Evolutionary conservation across 2,329 filamentous ascomycete species (phyloP), one percentile per base, ranked within the genome.

Genomic region (Tolypocladium paradoxum): DNA sequence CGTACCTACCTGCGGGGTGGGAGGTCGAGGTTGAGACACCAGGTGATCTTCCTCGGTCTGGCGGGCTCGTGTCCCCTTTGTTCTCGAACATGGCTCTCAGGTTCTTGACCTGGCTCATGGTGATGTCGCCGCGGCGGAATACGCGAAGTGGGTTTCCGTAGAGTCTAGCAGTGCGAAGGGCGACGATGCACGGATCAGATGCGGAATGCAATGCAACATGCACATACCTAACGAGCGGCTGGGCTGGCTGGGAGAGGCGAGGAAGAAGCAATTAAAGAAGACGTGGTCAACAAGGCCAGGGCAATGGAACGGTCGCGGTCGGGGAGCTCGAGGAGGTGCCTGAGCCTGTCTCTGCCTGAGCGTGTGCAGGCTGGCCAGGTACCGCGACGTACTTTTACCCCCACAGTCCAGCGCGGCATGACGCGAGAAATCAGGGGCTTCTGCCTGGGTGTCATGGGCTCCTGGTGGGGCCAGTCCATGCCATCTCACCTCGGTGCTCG

Each of bases 31-130:
- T 69, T 57, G 66, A 70, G 56, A 70, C 69, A 57, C 76, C 81
- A 52, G 85, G 85, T 54, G 84, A 86, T 68, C 86, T 78, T 56
- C 86, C 87, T 73, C 86, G 77, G 58, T 86, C 84, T 18, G 83
- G 82, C 58, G 83, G 79, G 61, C 79, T 84, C 54, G 76, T 74
- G 60, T 82, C 79, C 66, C 78, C 81, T 70, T 82, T 87, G 66
- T 83, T 82, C 75, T 91, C 87, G 68, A 90, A 90, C 78, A 88
- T 89, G 64, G 87, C 87, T 62, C 85, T 78, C 60, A 91, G 81
- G 72, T 87, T 88, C 72, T 78, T 84, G 64, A 88, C 85, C 64
- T 80, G 83, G 65, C 83, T 83, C 79, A 83, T 83, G 64, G 68
- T 73, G 69, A 70, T 69, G 47, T 31, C 38, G 34, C 16, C 34